Conservation (phyloP, 2,329 filamentous ascomycete species). For the Penicillium palitans region DNA sequence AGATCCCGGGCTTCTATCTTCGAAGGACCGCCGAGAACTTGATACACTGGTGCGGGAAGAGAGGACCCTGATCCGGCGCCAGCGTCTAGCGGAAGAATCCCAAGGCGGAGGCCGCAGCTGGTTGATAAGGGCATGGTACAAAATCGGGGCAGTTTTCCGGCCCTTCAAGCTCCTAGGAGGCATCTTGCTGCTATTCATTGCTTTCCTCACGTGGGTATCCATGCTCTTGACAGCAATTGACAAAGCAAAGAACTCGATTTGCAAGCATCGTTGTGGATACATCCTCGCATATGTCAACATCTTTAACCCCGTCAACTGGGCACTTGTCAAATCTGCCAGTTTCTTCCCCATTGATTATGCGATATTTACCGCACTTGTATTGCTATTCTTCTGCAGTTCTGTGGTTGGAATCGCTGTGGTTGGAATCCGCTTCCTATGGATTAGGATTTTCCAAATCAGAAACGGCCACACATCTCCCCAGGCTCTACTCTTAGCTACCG, state of each 20-base stretch:
- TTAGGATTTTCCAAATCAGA: slow-evolving; percentile 87
- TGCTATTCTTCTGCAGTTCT: slow-evolving; percentile 86
- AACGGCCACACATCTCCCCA: slow-evolving; percentile 88
- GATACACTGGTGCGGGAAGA: slow-evolving; percentile 87
- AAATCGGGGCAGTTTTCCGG: slow-evolving; percentile 76
- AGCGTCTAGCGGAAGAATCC: slow-evolving; percentile 73
- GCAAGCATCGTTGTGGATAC: slow-evolving; percentile 88
- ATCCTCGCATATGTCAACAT: slow-evolving; percentile 84
- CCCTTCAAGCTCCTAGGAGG: slow-evolving; percentile 88
- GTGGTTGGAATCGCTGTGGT: slow-evolving; percentile 82
- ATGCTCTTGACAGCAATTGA: slow-evolving; percentile 97
- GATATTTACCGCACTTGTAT: slow-evolving; percentile 77
- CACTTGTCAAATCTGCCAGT: slow-evolving; percentile 76
- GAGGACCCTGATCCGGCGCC: slow-evolving; percentile 83
- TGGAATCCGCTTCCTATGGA: slow-evolving; percentile 95
- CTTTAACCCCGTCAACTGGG: slow-evolving; percentile 92
- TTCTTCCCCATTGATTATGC: slow-evolving; percentile 92
- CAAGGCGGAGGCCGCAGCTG: slow-evolving; percentile 71
- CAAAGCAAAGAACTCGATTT: slow-evolving; percentile 93
- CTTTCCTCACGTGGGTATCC: slow-evolving; percentile 77
- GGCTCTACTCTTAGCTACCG: slow-evolving; percentile 84
- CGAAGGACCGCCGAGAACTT: slow-evolving; percentile 84
- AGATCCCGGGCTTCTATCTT: slow-evolving; percentile 69
- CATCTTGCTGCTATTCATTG: slow-evolving; percentile 70
- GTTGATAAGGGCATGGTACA: slow-evolving; percentile 75